Conservation (phyloP, 106 monocot genomes). For the Gastrodia elata region DNA sequence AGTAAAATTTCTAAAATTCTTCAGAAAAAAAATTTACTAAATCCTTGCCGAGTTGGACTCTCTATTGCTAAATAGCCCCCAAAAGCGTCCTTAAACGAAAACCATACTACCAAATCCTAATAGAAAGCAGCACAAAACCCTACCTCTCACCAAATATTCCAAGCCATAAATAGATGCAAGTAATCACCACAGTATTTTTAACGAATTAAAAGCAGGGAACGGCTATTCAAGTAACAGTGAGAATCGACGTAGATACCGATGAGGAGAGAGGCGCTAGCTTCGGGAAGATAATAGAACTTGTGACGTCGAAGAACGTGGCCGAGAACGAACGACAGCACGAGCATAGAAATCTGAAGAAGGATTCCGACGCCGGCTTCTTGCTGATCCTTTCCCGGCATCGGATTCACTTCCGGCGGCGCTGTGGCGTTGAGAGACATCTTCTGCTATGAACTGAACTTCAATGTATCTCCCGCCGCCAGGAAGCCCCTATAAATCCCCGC, state of each 20-base stretch:
- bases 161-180: too few species aligned
- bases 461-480: too few species aligned
- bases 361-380: constrained; percentile 93
- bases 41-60: too few species aligned
- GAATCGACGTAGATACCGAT: constrained; percentile 38
- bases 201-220: not conserved
- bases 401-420: constrained; percentile 21
- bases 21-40: too few species aligned
- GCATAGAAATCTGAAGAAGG: constrained; percentile 90
- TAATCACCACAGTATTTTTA: too few species aligned
- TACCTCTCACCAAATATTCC: too few species aligned
- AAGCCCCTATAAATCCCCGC: too few species aligned
- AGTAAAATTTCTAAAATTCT: too few species aligned
- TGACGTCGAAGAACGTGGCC: constrained; percentile 81
- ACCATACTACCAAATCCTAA: too few species aligned
- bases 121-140: too few species aligned
- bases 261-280: constrained; percentile 88
- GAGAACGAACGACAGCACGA: constrained; percentile 77
- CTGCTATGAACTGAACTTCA: not conserved
- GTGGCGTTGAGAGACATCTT: constrained; percentile 33
- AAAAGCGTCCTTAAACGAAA: too few species aligned
- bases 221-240: not conserved
- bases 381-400: constrained; percentile 67
- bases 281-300: constrained; percentile 81
- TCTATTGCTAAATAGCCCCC: too few species aligned